Conservation (phyloP, 176 grass and related monocot species). For the Cocos nucifera region DNA sequence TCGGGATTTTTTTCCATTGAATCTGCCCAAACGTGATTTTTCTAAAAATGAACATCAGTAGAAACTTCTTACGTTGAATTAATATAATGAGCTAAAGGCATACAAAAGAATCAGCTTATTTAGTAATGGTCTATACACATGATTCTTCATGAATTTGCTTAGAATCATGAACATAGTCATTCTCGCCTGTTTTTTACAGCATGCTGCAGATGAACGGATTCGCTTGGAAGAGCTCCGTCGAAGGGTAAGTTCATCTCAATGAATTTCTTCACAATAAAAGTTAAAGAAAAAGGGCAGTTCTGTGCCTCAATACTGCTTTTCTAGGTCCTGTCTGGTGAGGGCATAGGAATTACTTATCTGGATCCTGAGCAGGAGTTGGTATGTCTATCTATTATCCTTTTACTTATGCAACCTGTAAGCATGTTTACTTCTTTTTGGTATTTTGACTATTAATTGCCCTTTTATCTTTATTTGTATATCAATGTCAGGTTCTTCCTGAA, state of each 20-base stretch:
- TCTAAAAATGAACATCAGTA: not conserved
- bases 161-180: no score
- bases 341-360: slow-evolving; percentile 51
- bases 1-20: not conserved
- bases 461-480: slow-evolving; percentile 1
- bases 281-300: no score
- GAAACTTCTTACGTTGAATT: no score
- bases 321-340: slow-evolving; percentile 71
- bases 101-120: no score
- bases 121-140: no score
- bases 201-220: slow-evolving; percentile 97
- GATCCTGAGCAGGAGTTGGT: slow-evolving; percentile 77
- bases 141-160: no score
- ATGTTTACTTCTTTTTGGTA: no score
- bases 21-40: not conserved
- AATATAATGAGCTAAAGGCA: no score
- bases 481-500: slow-evolving; percentile 68
- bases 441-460: not conserved
- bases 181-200: slow-evolving; percentile 43
- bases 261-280: no score
- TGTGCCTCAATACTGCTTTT: no score
- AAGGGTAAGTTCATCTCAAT: slow-evolving; percentile 38
- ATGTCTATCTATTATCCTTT: slow-evolving; percentile 20
- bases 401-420: not conserved
- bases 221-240: slow-evolving; percentile 74